Percentiles rank a stretch among this genome's conserved stretches.
Evolutionary conservation across 2,329 filamentous ascomycete species (phyloP).

Genomic region (Verticillium dahliae): DNA sequence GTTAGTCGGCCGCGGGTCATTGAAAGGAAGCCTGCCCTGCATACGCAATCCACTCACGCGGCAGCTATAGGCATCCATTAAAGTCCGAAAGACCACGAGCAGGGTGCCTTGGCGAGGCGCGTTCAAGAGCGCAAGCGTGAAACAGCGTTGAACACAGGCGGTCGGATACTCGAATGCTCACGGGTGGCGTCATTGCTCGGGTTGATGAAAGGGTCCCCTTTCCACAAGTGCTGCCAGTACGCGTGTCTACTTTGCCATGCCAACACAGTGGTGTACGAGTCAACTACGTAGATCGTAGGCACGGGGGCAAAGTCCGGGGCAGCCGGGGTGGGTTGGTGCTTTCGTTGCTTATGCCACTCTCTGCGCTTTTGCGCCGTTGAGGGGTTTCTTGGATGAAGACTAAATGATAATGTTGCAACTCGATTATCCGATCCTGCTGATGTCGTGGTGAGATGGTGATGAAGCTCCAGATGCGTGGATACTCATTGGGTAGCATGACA

Average conservation of each 20-base stretch:
- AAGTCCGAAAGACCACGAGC: background rate
- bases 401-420: background rate
- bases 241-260: background rate
- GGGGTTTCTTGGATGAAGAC: background rate
- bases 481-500: background rate
- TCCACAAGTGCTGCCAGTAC: background rate
- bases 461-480: background rate
- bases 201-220: background rate
- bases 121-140: background rate
- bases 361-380: background rate
- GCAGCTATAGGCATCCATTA: background rate
- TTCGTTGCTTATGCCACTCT: background rate
- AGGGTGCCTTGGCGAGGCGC: background rate
- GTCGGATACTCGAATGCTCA: background rate
- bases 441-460: background rate
- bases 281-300: background rate
- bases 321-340: background rate
- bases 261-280: background rate
- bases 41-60: background rate
- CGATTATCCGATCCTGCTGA: background rate
- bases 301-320: background rate
- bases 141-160: background rate
- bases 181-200: background rate
- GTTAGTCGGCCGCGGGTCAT: background rate
- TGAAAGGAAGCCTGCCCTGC: background rate